These are phyloP conservation scores for Ceratobasidium sp. DNA, from an alignment of 1,284 basidiomycete species.

Conservation along the genomic window DNA sequence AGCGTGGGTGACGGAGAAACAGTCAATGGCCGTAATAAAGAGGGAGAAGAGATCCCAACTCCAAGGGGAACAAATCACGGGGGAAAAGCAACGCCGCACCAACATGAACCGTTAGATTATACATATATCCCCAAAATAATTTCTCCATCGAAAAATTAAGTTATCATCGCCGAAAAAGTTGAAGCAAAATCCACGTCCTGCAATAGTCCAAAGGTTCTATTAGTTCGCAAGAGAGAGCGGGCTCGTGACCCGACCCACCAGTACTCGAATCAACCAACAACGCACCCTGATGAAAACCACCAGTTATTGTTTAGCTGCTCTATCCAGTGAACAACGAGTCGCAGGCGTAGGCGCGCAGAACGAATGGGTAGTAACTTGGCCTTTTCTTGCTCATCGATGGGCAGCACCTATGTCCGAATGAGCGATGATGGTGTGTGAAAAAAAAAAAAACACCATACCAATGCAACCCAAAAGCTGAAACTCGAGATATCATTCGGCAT, in stretches of 20 bases:
- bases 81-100: conserved; percentile 2
- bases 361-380: conserved; percentile 92
- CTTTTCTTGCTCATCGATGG: conserved; percentile 96
- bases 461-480: conserved; percentile 92
- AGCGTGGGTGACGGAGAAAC: conserved; percentile 24
- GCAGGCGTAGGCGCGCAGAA: conserved; percentile 78
- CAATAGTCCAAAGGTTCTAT: neutral
- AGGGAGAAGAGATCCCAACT: neutral
- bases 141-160: conserved; percentile 37
- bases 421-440: neutral
- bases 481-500: conserved; percentile 69
- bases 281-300: conserved; percentile 63
- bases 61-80: neutral
- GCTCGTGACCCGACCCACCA: conserved; percentile 30
- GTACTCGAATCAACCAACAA: conserved; percentile 46
- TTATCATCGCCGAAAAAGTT: conserved; percentile 42
- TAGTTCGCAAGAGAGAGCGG: neutral
- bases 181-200: conserved; percentile 33
- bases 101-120: conserved; percentile 33
- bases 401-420: conserved; percentile 69
- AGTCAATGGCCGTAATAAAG: neutral
- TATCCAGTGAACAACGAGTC: conserved; percentile 93
- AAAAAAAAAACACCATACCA: conserved; percentile 58
- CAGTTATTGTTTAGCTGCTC: conserved; percentile 78
- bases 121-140: conserved; percentile 36